A percentile compares a stretch with the other conserved stretches of the same genome.
These are phyloP conservation scores for Tetracladium maxilliforme DNA, from an alignment of 2,329 filamentous ascomycete species.

Conservation along the genomic window DNA sequence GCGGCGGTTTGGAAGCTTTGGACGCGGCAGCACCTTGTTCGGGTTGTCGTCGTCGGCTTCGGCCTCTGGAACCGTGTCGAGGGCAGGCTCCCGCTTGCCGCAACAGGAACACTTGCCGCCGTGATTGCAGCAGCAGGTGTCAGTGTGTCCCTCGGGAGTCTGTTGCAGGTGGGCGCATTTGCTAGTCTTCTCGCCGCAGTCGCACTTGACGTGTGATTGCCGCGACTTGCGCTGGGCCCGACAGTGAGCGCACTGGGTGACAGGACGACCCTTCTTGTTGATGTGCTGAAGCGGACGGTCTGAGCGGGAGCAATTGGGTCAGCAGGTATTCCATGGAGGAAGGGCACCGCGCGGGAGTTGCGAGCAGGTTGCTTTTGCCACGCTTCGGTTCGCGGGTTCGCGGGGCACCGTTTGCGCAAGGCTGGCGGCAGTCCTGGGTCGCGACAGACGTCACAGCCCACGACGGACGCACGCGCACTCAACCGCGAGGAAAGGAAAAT, in stretches of 20 bases:
- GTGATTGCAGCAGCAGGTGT: conserved; percentile 58
- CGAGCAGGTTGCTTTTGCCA: no score
- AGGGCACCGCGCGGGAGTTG: no score
- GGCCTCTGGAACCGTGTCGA: conserved; percentile 51
- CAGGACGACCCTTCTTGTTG: conserved; percentile 93
- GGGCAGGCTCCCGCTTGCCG: conserved; percentile 46
- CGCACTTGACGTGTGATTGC: conserved; percentile 87
- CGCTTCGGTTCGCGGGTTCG: no score
- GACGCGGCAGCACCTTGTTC: conserved; percentile 13
- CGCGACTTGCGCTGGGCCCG: conserved; percentile 92
- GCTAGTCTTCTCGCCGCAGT: conserved; percentile 79
- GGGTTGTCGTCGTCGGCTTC: conserved; percentile 34
- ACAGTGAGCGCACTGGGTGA: conserved; percentile 96
- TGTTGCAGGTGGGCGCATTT: conserved; percentile 40
- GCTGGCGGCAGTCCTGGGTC: no score
- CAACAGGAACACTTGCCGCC: conserved; percentile 52
- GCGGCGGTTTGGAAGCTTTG: no score
- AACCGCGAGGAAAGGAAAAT: conserved; percentile 3
- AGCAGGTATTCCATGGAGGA: no score
- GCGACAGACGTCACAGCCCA: no score
- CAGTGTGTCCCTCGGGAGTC: conserved; percentile 35
- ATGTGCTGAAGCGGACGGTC: conserved; percentile 88
- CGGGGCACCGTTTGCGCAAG: no score
- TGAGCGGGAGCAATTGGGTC: conserved; percentile 19
- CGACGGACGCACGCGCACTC: no score